Conservation (phyloP, 345 rosid species). For the Acer yangbiense region DNA sequence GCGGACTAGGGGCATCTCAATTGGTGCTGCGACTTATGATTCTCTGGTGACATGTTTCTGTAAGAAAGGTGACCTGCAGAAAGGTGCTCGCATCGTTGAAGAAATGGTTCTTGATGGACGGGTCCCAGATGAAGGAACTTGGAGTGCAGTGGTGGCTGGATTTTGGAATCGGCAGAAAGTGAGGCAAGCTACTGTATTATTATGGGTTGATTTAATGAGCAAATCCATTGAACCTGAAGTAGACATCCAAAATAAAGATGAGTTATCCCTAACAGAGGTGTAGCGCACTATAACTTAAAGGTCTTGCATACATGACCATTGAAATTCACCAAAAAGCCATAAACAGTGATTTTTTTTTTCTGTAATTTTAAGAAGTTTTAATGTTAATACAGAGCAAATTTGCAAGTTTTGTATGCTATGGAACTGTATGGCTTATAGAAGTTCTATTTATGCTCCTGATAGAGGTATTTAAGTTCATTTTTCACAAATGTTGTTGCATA, state of each 20-base stretch:
- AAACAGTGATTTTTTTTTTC: background rate
- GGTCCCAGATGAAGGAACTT: constrained; percentile 51
- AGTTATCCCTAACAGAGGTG: background rate
- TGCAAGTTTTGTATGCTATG: background rate
- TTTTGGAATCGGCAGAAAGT: constrained; percentile 43
- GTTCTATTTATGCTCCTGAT: background rate
- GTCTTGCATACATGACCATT: background rate
- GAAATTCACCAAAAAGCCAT: background rate
- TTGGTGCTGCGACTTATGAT: constrained; percentile 44
- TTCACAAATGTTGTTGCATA: background rate
- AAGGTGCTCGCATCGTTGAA: constrained; percentile 57
- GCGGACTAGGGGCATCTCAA: constrained; percentile 68
- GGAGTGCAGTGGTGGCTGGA: constrained; percentile 50
- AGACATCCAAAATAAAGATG: constrained; percentile 12
- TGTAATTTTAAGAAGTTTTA: background rate
- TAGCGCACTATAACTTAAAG: background rate
- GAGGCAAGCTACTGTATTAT: constrained; percentile 33
- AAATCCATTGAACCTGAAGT: constrained; percentile 27
- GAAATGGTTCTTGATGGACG: constrained; percentile 78
- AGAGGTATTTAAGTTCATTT: background rate
- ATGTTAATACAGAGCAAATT: background rate
- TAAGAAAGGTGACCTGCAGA: constrained; percentile 60
- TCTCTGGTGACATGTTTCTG: constrained; percentile 54
- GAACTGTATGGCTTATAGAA: background rate
- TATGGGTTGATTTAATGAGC: constrained; percentile 24